Conservation (phyloP, 2,329 filamentous ascomycete species). For the Beauveria pseudobassiana region DNA sequence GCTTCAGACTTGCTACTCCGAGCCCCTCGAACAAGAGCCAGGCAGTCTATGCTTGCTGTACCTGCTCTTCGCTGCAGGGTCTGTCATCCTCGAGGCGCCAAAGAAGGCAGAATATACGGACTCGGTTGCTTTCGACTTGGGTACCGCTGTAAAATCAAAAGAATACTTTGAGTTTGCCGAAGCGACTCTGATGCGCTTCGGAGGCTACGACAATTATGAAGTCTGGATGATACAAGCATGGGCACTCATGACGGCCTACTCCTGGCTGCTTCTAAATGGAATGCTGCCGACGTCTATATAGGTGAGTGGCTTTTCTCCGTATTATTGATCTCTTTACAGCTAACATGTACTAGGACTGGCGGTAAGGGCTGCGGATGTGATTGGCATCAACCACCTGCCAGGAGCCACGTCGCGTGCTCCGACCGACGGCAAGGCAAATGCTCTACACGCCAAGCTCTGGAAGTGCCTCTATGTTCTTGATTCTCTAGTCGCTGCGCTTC, state of each 20-base stretch:
- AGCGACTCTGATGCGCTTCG: constrained; percentile 35
- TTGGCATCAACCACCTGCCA: background rate
- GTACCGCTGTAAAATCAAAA: constrained; percentile 48
- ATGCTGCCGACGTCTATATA: constrained; percentile 54
- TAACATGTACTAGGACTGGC: constrained; percentile 45
- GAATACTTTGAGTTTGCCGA: constrained; percentile 55
- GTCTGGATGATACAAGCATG: constrained; percentile 60
- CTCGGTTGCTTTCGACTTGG: constrained; percentile 8
- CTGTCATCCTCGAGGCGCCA: background rate
- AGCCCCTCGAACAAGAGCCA: constrained; percentile 41
- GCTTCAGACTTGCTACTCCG: constrained; percentile 46
- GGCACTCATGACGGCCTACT: constrained; percentile 56
- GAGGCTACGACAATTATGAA: constrained; percentile 52
- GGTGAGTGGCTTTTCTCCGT: constrained; percentile 31
- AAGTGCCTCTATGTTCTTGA: constrained; percentile 6
- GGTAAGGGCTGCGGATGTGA: constrained; percentile 51
- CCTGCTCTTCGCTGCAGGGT: constrained; percentile 54
- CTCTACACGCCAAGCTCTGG: background rate
- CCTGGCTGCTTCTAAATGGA: constrained; percentile 53
- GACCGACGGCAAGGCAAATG: background rate
- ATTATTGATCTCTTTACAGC: background rate
- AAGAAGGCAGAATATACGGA: background rate
- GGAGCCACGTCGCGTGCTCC: background rate
- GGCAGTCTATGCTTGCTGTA: constrained; percentile 53
- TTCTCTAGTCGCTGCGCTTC: background rate